Evolutionary conservation across 2,329 filamentous ascomycete genomes (phyloP), one percentile per base, ranked within the genome.

Genomic region (Neopestalotiopsis clavispora): DNA sequence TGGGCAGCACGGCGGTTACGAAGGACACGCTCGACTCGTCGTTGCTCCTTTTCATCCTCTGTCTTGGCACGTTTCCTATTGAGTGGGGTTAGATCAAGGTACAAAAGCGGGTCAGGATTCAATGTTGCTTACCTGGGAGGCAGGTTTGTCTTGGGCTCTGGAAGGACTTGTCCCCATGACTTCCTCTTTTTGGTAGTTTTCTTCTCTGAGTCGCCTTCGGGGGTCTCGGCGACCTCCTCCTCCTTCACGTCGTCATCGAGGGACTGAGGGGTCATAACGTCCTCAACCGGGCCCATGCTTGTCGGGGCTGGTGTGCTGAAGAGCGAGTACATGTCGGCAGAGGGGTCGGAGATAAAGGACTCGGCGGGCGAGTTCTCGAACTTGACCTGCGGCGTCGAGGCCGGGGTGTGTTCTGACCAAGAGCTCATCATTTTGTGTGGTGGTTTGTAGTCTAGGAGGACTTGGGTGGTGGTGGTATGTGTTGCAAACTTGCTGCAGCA

Each of bases 41-140:
- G 92, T 82, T 99, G 96, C 83, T 98, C 96, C 84, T 99, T 99
- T 83, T 99, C 96, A 77, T 98, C 96, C 76, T 97, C 95, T 2
- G 96, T 99, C 88, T 98, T 99, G 75, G 96, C 96, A 71, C 96
- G 94, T 89, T 99, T 99, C 74, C 93, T 94, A 71, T 0, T 57
- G 67, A 7, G 69, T 65, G 9, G 34, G 30, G 61, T 58, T 20
- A 57, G 30, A 6, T 14, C 12, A 7, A 49, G 13, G 20, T 56
- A 30, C 13, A 7, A 40, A 2, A 42, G 20, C 9, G 40, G 56
- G 32, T n/a, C 57, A 30, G 20, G 14, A 56, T 0, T 4, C 70
- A 72, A 71, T 23, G 40, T 30, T 38, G 68, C 84, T 77, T 89
- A 93, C 92, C 95, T 91, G 52, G 95, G 95, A 70, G 95, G 95